A percentile compares a stretch with the other conserved stretches of the same genome.
Evolutionary conservation across 208 protist genomes (phyloP).

Genomic region (Leishmania aethiopica): DNA sequence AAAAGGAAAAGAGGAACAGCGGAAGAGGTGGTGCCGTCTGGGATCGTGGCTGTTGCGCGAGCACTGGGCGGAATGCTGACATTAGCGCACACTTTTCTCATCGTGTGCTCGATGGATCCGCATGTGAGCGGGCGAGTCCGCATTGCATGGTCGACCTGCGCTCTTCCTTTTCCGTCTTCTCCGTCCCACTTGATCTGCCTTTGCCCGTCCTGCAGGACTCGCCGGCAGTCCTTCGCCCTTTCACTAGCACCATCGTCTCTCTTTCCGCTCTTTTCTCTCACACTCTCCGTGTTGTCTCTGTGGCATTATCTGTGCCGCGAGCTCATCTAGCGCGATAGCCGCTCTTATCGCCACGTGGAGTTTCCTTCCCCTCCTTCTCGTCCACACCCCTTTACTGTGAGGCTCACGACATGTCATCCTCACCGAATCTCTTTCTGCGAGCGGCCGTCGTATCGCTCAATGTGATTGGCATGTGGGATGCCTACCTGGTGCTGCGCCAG

Average conservation of each 20-base stretch:
- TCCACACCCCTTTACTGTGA: background rate
- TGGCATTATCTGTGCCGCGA: background rate
- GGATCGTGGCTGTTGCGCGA: background rate
- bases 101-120: background rate
- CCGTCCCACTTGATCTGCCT: background rate
- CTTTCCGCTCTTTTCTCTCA: slow-evolving; percentile 3
- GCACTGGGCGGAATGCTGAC: too few species aligned
- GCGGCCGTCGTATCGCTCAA: slow-evolving; percentile 50
- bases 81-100: background rate
- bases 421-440: slow-evolving; percentile 31
- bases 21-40: background rate
- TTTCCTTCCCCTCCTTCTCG: background rate
- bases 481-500: slow-evolving; percentile 59
- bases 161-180: background rate
- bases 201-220: background rate
- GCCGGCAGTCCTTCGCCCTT: background rate
- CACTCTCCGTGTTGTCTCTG: background rate
- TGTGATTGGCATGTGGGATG: slow-evolving; percentile 51
- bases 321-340: background rate
- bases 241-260: background rate
- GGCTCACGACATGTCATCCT: slow-evolving; percentile 5
- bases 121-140: background rate
- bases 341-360: background rate
- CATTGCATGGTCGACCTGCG: background rate
- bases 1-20: background rate